phyloP scores from a whole-genome alignment of 441 rosid genomes.

The Sinapis alba region DNA sequence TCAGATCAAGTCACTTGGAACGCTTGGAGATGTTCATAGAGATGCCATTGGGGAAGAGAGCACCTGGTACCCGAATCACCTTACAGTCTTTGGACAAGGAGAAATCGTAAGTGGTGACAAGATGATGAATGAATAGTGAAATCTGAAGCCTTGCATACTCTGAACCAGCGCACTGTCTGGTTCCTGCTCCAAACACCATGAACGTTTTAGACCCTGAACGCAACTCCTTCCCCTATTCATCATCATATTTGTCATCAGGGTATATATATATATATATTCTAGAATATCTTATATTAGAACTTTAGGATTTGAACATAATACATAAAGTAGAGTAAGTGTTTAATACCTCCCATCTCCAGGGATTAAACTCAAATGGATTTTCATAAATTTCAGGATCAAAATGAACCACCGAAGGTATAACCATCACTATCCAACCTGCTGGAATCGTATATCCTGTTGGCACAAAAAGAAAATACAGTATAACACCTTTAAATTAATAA shows the following conservation, averaged over 20 bases:
- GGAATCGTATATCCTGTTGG: slow-evolving; percentile 47
- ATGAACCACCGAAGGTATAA: slow-evolving; percentile 39
- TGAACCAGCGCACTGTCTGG: slow-evolving; percentile 17
- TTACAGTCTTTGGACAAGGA: slow-evolving; percentile 11
- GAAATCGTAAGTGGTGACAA: slow-evolving; percentile 18
- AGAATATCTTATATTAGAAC: background rate
- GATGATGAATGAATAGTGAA: slow-evolving; percentile 16
- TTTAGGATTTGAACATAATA: background rate
- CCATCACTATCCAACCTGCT: slow-evolving; percentile 42
- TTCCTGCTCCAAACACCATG: slow-evolving; percentile 19
- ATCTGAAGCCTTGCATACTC: slow-evolving; percentile 30
- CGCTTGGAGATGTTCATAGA: slow-evolving; percentile 15
- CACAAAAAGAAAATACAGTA: no score
- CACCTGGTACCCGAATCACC: slow-evolving; percentile 13
- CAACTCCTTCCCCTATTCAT: slow-evolving; percentile 19
- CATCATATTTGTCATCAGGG: background rate
- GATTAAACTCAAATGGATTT: slow-evolving; percentile 42
- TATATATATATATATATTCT: background rate
- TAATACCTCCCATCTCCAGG: slow-evolving; percentile 43
- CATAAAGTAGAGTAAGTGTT: background rate
- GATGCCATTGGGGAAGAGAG: slow-evolving; percentile 8
- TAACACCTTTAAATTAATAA: no score
- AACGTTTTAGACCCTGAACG: slow-evolving; percentile 13
- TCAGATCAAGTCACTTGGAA: background rate
- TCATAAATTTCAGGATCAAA: slow-evolving; percentile 36